phyloP scores from a whole-genome alignment of 2,329 filamentous ascomycete genomes.

The Penicillium sp. region DNA sequence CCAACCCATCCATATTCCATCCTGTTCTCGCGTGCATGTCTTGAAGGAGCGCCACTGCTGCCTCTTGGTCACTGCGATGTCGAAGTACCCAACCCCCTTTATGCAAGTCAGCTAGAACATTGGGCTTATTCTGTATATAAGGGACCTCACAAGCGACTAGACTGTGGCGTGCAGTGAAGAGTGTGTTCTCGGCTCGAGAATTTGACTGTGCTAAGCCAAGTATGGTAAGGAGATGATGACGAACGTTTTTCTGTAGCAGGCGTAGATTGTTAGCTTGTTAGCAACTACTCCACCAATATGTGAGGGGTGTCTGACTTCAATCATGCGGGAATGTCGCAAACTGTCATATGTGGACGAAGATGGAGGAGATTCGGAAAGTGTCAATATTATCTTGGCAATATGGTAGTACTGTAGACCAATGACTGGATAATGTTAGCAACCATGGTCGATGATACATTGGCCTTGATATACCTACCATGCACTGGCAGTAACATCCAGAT shows the following conservation, averaged over 20 bases:
- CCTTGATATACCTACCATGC: constrained; percentile 19
- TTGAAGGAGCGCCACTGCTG: constrained; percentile 21
- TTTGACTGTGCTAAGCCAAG: constrained; percentile 28
- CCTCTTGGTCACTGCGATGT: constrained; percentile 23
- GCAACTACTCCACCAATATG: not conserved
- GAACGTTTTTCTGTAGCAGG: constrained; percentile 18
- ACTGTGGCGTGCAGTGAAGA: constrained; percentile 29
- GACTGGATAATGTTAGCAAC: constrained; percentile 15
- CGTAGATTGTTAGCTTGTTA: not conserved
- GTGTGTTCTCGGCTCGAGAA: constrained; percentile 25
- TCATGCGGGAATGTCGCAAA: constrained; percentile 20
- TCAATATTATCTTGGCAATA: constrained; percentile 32
- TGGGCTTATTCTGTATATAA: not conserved
- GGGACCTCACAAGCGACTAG: constrained; percentile 24
- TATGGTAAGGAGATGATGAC: constrained; percentile 23
- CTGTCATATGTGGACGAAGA: constrained; percentile 16
- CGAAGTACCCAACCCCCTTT: constrained; percentile 30
- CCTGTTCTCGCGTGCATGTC: constrained; percentile 25
- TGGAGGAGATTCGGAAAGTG: constrained; percentile 15
- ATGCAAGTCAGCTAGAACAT: not conserved
- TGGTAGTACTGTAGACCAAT: constrained; percentile 38
- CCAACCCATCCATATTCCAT: constrained; percentile 27
- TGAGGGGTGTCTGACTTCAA: constrained; percentile 16
- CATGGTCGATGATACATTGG: not conserved
- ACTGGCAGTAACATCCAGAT: constrained; percentile 35